Base-by-base conservation (phyloP, 495 filamentous ascomycete genomes). In the Pseudevernia furfuracea region DNA sequence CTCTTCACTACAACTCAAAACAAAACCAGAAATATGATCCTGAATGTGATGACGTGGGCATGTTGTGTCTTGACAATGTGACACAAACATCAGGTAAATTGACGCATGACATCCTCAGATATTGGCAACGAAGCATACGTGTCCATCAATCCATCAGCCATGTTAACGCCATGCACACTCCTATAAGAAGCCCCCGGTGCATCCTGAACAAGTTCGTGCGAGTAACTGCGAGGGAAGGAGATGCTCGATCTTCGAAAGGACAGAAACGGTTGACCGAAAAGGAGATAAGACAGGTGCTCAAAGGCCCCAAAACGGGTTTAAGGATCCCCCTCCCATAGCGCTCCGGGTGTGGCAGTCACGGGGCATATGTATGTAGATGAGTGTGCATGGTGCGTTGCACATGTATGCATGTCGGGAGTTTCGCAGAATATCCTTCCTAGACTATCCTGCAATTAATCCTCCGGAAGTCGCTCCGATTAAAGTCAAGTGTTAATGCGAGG, bases 111-210 rank as follows among this genome's bases (percentile, higher is more conserved):
- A n/a, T 25, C 11, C 28, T 17, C 6, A 53, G 44, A 52, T 53
- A 61, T 44, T 61, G 60, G 60, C 46, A 61, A 61, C 8, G 25
- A 59, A 30, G 25, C 19, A 30, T 34, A 21, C 17, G 21, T 46
- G 43, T 46, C 43, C 43, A 46, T 36, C 17, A 23, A 28, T 4
- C 21, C 32, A 17, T 23, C 46, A 21, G 23, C 23, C 19, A 39
- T 48, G 32, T 62, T 36, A 36, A 41, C 44, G 38, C 3, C 12
- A 30, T 55, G 44, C 36, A 38, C 36, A 41, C 39, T 1, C 39
- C 19, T 36, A 25, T 10, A 57, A 34, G 49, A 32, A 17, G n/a
- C n/a, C n/a, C 28, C 25, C n/a, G 37, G n/a, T 11, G 2, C 37
- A 37, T 9, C 3, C 49, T 32, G 49, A 32, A 53, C 1, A 4